phyloP scores from a whole-genome alignment of 1,139 yeast genomes.

The Kodamaea arcana region DNA sequence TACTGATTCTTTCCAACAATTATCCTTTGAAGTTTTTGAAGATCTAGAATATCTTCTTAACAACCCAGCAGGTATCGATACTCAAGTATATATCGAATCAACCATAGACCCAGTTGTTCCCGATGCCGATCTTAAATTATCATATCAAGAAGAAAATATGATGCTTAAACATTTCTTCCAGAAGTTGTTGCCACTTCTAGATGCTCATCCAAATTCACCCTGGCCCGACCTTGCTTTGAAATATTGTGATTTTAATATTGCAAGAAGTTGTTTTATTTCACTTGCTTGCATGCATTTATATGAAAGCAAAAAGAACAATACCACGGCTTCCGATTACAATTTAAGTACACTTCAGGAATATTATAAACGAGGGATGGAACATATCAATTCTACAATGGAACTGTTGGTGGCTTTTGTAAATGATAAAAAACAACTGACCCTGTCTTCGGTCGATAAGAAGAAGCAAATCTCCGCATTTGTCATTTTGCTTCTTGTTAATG shows the following conservation, averaged over 20 bases:
- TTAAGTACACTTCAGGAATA: slow-evolving; percentile 23
- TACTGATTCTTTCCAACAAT: slow-evolving; percentile 13
- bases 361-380: slow-evolving; percentile 46
- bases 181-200: slow-evolving; percentile 46
- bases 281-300: slow-evolving; percentile 51
- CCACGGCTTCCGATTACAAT: slow-evolving; percentile 1
- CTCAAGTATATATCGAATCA: not conserved
- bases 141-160: slow-evolving; percentile 45
- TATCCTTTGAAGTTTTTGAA: slow-evolving; percentile 14
- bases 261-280: slow-evolving; percentile 51
- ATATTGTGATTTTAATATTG: slow-evolving; percentile 53
- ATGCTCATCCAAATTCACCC: slow-evolving; percentile 55
- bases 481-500: slow-evolving; percentile 46
- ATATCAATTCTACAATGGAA: slow-evolving; percentile 51
- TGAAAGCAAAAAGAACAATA: slow-evolving; percentile 34
- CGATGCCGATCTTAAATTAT: slow-evolving; percentile 5
- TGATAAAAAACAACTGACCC: slow-evolving; percentile 7
- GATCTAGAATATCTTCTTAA: slow-evolving; percentile 17
- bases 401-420: slow-evolving; percentile 37
- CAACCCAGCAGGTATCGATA: not conserved
- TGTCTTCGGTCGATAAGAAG: slow-evolving; percentile 25
- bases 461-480: slow-evolving; percentile 45
- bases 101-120: not conserved
- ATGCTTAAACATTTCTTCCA: slow-evolving; percentile 52
- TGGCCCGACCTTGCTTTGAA: slow-evolving; percentile 55